phyloP scores from a whole-genome alignment of 1,139 yeast genomes.

The Wickerhamiella pararugosa region DNA sequence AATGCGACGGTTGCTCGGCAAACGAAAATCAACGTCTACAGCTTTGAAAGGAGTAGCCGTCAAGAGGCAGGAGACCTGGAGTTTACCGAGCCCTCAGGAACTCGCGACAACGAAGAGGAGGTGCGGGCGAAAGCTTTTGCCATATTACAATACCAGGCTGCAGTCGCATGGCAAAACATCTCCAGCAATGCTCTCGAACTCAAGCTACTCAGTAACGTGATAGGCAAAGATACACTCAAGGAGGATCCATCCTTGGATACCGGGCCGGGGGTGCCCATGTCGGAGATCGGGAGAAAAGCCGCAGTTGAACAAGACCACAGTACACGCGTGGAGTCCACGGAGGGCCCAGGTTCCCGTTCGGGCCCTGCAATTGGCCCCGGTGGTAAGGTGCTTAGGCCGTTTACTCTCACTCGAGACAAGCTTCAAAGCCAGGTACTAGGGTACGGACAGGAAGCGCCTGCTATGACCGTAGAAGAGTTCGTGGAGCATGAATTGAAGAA shows the following conservation, averaged over 20 bases:
- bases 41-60: too few relatives aligned
- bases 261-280: too few relatives aligned
- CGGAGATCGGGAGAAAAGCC: background rate
- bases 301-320: background rate
- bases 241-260: background rate
- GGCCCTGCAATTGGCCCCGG: slow-evolving; percentile 24
- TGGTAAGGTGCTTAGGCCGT: slow-evolving; percentile 74
- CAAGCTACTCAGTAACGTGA: background rate
- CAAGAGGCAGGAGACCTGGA: too few relatives aligned
- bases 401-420: slow-evolving; percentile 52
- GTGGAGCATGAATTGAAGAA: slow-evolving; percentile 71
- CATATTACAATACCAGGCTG: slow-evolving; percentile 1
- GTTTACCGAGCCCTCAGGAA: too few relatives aligned
- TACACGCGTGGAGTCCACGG: background rate
- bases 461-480: slow-evolving; percentile 89
- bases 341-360: background rate
- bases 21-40: too few relatives aligned
- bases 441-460: slow-evolving; percentile 85
- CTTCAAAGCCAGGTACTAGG: slow-evolving; percentile 59
- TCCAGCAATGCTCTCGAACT: slow-evolving; percentile 4
- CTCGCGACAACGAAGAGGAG: slow-evolving; percentile 2
- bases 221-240: background rate
- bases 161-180: slow-evolving; percentile 3
- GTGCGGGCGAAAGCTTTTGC: slow-evolving; percentile 2
- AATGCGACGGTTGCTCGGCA: too few relatives aligned